These are phyloP conservation scores for Diaporthe aspalathi DNA, from an alignment of 2,329 filamentous ascomycete species.

Conservation along the genomic window DNA sequence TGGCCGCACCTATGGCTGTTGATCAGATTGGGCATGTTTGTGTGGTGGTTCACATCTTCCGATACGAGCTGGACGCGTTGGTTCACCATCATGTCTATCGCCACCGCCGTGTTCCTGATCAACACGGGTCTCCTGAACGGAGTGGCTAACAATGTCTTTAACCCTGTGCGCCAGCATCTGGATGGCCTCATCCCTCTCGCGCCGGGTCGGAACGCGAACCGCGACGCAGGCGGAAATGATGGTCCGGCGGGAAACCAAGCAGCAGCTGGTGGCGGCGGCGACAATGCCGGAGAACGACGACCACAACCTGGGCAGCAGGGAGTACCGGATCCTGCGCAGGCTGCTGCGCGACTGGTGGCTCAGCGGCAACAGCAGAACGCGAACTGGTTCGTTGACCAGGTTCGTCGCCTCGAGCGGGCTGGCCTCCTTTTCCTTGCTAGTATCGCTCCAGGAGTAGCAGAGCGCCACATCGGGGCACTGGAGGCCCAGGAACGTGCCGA, in stretches of 20 bases:
- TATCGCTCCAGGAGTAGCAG: constrained; percentile 73
- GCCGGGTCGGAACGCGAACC: constrained; percentile 47
- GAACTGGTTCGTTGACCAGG: constrained; percentile 61
- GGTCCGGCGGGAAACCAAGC: constrained; percentile 39
- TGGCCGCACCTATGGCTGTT: constrained; percentile 74
- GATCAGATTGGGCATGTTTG: constrained; percentile 67
- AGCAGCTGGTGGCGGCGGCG: constrained; percentile 42
- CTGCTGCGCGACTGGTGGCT: constrained; percentile 66
- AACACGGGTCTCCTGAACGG: constrained; percentile 70
- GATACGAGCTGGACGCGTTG: constrained; percentile 70
- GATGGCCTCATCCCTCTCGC: constrained; percentile 68
- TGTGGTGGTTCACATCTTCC: constrained; percentile 73
- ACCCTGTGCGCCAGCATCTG: constrained; percentile 68
- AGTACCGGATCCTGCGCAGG: constrained; percentile 59
- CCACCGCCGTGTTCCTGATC: constrained; percentile 66
- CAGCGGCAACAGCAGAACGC: constrained; percentile 57
- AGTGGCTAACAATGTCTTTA: constrained; percentile 65
- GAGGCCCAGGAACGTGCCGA: constrained; percentile 64
- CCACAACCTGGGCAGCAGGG: constrained; percentile 45
- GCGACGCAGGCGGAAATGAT: constrained; percentile 36
- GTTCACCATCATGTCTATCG: constrained; percentile 65
- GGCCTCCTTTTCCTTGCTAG: constrained; percentile 73
- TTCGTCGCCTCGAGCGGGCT: constrained; percentile 68
- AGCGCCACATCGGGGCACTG: constrained; percentile 71
- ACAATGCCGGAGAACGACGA: constrained; percentile 37